A percentile compares a stretch with the other conserved stretches of the same genome.
Conservation (phyloP, 441 rosid genomes). For the Corymbia citriodora region DNA sequence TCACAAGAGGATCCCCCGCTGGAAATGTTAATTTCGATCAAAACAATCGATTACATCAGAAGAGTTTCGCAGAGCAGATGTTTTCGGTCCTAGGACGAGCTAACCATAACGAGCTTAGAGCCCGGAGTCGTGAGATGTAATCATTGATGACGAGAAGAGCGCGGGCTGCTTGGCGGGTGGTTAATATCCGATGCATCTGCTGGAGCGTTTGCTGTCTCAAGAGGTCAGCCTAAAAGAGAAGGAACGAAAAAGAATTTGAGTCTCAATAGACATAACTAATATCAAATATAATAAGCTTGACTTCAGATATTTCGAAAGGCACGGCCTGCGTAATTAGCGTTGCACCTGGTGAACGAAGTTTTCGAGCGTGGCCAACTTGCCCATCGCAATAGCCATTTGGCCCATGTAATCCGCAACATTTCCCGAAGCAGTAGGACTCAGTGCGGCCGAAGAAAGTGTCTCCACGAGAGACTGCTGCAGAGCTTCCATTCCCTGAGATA, state of each 20-base stretch:
- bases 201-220: slow-evolving; percentile 88
- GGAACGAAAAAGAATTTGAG: neutral
- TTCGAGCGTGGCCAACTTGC: slow-evolving; percentile 75
- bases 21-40: neutral
- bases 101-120: slow-evolving; percentile 92
- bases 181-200: slow-evolving; percentile 78
- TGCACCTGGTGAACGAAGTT: slow-evolving; percentile 84
- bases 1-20: neutral
- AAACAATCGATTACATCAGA: neutral
- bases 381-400: slow-evolving; percentile 92
- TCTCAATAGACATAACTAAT: neutral
- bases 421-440: slow-evolving; percentile 59
- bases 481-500: slow-evolving; percentile 97
- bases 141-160: slow-evolving; percentile 82
- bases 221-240: slow-evolving; percentile 60
- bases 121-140: slow-evolving; percentile 70
- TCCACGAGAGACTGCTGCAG: slow-evolving; percentile 85
- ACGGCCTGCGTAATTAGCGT: neutral
- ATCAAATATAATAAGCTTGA: neutral
- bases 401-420: slow-evolving; percentile 85
- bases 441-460: slow-evolving; percentile 57
- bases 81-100: slow-evolving; percentile 67
- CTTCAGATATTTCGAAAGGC: neutral
- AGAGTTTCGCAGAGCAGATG: neutral
- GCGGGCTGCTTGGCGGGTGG: slow-evolving; percentile 86